A percentile compares a stretch with the other conserved stretches of the same genome.
phyloP scores from a whole-genome alignment of 78 protist genomes.

The Planoprotostelium fungivorum region DNA sequence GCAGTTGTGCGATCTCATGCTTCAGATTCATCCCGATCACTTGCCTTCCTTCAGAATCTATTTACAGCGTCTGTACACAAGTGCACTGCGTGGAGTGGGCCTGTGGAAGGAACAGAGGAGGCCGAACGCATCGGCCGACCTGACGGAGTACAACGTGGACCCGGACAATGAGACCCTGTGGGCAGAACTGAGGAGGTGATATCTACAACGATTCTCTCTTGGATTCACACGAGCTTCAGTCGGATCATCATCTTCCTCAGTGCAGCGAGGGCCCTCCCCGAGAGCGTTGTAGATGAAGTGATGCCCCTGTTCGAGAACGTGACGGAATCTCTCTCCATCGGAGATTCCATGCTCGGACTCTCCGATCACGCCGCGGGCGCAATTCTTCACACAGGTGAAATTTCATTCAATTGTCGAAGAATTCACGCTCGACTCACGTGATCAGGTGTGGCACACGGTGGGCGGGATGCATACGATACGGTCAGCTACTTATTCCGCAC shows the following conservation, averaged over 20 bases:
- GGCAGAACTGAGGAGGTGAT: neutral
- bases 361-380: neutral
- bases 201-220: neutral
- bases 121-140: neutral
- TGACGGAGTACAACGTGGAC: neutral
- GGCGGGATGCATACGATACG: neutral
- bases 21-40: neutral
- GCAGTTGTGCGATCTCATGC: neutral
- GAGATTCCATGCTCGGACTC: too few species aligned
- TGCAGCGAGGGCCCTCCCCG: neutral
- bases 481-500: neutral
- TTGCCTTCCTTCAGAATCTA: neutral
- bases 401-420: neutral
- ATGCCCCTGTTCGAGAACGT: neutral
- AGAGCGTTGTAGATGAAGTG: neutral
- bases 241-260: neutral
- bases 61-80: neutral
- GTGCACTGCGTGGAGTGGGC: neutral
- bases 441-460: neutral
- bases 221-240: neutral
- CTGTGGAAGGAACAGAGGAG: neutral
- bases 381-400: neutral
- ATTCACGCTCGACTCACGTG: neutral
- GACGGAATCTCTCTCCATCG: neutral
- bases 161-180: neutral